Evolutionary conservation across 768 basidiomycete species (phyloP), one percentile per base, ranked within the genome.

Genomic region (Amanita brunnescens): DNA sequence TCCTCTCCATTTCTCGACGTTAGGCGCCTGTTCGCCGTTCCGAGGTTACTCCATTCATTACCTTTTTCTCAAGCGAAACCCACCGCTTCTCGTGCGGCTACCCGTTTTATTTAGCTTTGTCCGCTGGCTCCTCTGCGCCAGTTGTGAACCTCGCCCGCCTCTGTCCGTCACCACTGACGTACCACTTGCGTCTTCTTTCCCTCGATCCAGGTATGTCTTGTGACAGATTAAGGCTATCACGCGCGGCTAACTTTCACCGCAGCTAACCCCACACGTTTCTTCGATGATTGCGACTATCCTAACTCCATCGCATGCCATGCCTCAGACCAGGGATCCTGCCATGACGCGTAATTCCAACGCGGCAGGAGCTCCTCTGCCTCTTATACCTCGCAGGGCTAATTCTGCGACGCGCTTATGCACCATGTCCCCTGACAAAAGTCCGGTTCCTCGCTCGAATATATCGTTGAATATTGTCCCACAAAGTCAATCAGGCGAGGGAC

Each of bases 341-440:
- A 59, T 66, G 54, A 59, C 70, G 42, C 67, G 67, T 42, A 62
- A 67, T 52, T 67, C 78, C 37, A 86, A 82, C 63, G 64, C 71
- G 26, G 80, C 85, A 29, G 74, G 78, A 2, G 68, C 69, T 6
- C 76, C 83, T 49, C 75, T 85, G n/a, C 83, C 84, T 13, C 69
- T 76, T 46, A 72, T 86, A 47, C 81, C 86, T 33, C 76, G 82
- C 48, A 70, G 83, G 43, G 62, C 60, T 32, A 60, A 69, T 4
- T 62, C 65, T 46, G 20, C 30, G 9, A 30, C 49, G 16, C 49
- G 26, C 10, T 5, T 42, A 13, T n/a, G 26, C 24, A 37, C 26
- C 14, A 13, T 23, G 14, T 18, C 9, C 20, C 35, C 21, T 40
- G 29, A 24, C 35, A 39, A 39, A 26, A 33, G 14, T 32, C 4